These are phyloP conservation scores for Pittosporum tobira DNA, from an alignment of 129 eudicot genomes.

Conservation along the genomic window DNA sequence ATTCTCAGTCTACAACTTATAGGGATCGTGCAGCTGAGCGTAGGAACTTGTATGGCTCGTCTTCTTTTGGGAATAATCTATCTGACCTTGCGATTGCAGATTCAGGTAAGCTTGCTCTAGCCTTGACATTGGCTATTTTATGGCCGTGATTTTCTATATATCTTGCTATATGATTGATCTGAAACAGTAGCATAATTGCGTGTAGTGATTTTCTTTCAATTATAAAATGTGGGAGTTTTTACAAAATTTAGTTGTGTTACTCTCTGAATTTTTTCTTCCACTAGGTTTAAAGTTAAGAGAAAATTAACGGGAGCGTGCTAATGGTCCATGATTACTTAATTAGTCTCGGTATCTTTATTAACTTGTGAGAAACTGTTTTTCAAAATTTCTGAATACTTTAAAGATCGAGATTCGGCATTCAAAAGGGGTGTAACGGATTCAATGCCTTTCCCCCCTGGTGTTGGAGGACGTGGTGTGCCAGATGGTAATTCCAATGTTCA, in stretches of 20 bases:
- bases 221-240: neutral
- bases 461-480: conserved; percentile 74
- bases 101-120: conserved; percentile 55
- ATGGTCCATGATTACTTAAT: conserved; percentile 33
- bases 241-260: neutral
- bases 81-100: conserved; percentile 46
- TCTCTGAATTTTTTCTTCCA: conserved; percentile 11
- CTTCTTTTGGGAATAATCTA: conserved; percentile 54
- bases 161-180: neutral
- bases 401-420: conserved; percentile 70
- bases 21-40: conserved; percentile 98
- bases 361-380: conserved; percentile 43
- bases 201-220: neutral
- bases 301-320: conserved; percentile 14
- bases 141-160: neutral
- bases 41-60: conserved; percentile 77
- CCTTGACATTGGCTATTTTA: neutral
- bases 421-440: conserved; percentile 64
- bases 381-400: conserved; percentile 27
- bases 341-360: conserved; percentile 28
- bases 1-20: conserved; percentile 52
- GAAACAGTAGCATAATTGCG: neutral
- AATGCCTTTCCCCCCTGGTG: conserved; percentile 99
- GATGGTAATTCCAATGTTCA: conserved; percentile 40
- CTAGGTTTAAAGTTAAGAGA: conserved; percentile 5